phyloP scores from a whole-genome alignment of 352 stramenopile genomes.

The Phytophthora sp. region DNA sequence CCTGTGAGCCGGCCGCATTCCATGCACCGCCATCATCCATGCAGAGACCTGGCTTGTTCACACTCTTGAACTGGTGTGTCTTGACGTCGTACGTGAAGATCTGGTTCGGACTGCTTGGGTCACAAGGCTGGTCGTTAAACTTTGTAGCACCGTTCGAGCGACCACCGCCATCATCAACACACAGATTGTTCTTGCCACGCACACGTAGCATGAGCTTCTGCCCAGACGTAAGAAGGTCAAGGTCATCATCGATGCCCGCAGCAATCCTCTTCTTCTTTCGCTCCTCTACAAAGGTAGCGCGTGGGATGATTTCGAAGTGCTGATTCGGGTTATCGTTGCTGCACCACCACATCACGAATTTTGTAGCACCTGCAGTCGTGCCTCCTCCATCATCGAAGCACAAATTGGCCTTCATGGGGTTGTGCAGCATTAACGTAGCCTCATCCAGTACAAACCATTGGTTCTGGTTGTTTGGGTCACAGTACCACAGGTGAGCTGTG shows the following conservation, averaged over 20 bases:
- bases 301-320: conserved; percentile 21
- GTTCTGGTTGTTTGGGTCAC: conserved; percentile 30
- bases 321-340: conserved; percentile 13
- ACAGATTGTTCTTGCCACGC: conserved; percentile 33
- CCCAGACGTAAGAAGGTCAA: conserved; percentile 15
- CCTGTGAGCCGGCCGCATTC: conserved; percentile 8
- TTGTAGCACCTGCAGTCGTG: not conserved
- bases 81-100: conserved; percentile 30
- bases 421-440: conserved; percentile 29
- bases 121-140: conserved; percentile 22
- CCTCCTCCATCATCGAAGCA: conserved; percentile 41
- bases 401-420: conserved; percentile 30
- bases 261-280: conserved; percentile 12
- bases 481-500: conserved; percentile 24
- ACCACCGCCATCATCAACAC: conserved; percentile 41
- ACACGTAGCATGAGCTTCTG: conserved; percentile 31
- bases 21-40: conserved; percentile 30
- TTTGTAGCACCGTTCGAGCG: conserved; percentile 20
- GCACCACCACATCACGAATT: conserved; percentile 15
- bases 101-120: conserved; percentile 33
- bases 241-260: conserved; percentile 10
- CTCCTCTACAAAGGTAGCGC: conserved; percentile 2
- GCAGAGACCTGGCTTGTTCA: conserved; percentile 26
- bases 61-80: conserved; percentile 23
- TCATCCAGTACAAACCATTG: conserved; percentile 33